phyloP scores from a whole-genome alignment of 148 eudicot species.

The Heliamphora exappendiculata region DNA sequence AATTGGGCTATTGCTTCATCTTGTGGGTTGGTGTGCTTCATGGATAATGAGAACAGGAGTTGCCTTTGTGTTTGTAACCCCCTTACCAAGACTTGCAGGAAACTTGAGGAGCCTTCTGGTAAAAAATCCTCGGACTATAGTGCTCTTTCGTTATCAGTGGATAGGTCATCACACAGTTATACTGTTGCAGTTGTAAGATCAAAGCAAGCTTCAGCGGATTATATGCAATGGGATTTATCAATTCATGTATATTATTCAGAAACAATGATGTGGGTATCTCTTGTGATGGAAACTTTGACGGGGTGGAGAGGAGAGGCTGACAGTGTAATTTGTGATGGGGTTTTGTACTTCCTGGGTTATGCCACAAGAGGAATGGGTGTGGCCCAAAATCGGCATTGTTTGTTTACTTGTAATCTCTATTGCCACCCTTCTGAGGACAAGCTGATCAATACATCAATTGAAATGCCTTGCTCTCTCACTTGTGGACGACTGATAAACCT shows the following conservation, averaged over 20 bases:
- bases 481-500: conserved; percentile 93
- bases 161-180: conserved; percentile 41
- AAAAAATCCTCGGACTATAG: conserved; percentile 53
- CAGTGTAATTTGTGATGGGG: conserved; percentile 64
- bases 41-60: conserved; percentile 62
- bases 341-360: conserved; percentile 71
- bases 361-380: conserved; percentile 40
- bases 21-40: conserved; percentile 82
- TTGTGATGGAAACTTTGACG: conserved; percentile 41
- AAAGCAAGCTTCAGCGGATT: conserved; percentile 68
- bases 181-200: conserved; percentile 65
- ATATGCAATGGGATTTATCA: conserved; percentile 72
- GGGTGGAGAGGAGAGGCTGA: conserved; percentile 93
- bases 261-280: conserved; percentile 52
- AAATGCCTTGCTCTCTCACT: conserved; percentile 73
- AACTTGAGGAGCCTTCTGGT: conserved; percentile 54
- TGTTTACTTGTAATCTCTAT: conserved; percentile 46
- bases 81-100: conserved; percentile 39
- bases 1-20: conserved; percentile 84
- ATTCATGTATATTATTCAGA: conserved; percentile 62
- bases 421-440: neutral
- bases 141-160: conserved; percentile 60
- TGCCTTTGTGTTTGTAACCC: conserved; percentile 73
- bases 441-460: conserved; percentile 32
- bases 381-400: conserved; percentile 59